Conservation (phyloP, 2,329 filamentous ascomycete genomes). For the Fusarium sp. region DNA sequence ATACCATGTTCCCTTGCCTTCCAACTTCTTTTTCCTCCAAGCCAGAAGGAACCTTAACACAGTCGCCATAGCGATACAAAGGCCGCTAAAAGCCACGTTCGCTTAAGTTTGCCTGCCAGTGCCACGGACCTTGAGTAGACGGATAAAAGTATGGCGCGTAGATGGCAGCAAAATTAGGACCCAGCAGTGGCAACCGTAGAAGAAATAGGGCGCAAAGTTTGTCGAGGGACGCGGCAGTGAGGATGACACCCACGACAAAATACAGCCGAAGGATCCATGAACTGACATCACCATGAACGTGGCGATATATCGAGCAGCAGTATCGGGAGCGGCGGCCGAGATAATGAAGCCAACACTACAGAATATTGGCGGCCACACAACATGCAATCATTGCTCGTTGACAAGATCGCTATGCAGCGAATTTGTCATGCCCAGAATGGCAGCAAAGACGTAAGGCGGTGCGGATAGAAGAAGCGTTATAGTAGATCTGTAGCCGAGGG, state of each 20-base stretch:
- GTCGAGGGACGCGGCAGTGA: slow-evolving; percentile 19
- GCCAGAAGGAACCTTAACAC: slow-evolving; percentile 5
- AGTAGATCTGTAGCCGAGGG: slow-evolving; percentile 8
- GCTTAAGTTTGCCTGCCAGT: slow-evolving; percentile 16
- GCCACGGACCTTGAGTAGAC: slow-evolving; percentile 1
- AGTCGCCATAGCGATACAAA: slow-evolving; percentile 23
- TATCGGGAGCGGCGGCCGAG: slow-evolving; percentile 15
- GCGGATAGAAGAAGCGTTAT: slow-evolving; percentile 19
- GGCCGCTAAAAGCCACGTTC: slow-evolving; percentile 14
- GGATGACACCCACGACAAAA: slow-evolving; percentile 17
- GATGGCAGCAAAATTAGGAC: slow-evolving; percentile 9
- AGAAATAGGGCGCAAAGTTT: slow-evolving; percentile 10
- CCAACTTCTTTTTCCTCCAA: slow-evolving; percentile 10
- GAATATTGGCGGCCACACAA: slow-evolving; percentile 23
- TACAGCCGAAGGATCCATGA: slow-evolving; percentile 23
- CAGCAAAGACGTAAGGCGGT: slow-evolving; percentile 20
- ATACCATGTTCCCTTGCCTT: slow-evolving; percentile 18
- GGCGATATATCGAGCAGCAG: slow-evolving; percentile 18
- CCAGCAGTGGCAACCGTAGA: slow-evolving; percentile 19
- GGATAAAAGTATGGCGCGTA: slow-evolving; percentile 25
- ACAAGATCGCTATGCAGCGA: slow-evolving; percentile 20
- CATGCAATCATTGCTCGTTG: slow-evolving; percentile 15
- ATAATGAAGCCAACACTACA: slow-evolving; percentile 21
- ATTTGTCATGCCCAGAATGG: slow-evolving; percentile 7
- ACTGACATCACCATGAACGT: slow-evolving; percentile 32